Percentiles rank a stretch among this genome's conserved stretches.
phyloP scores from a whole-genome alignment of 2,329 filamentous ascomycete genomes.

The Venturia aucupariae region DNA sequence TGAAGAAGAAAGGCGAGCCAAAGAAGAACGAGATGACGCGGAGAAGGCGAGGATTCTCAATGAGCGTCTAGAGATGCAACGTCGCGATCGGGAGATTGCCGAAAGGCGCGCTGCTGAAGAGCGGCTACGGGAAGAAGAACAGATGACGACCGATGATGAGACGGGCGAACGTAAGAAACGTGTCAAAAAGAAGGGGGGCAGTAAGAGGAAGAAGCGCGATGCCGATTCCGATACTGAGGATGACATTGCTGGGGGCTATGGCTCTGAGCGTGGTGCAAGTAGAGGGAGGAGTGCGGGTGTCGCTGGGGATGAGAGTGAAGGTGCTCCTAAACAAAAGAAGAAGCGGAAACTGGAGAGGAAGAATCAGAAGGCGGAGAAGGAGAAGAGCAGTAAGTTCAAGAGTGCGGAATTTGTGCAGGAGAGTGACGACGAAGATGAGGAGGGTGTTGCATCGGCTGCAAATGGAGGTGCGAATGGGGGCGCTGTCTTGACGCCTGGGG shows the following conservation, averaged over 20 bases:
- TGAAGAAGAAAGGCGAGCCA: conserved; percentile 64
- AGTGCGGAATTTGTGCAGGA: conserved; percentile 76
- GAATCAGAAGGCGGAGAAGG: conserved; percentile 26
- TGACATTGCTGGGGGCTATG: conserved; percentile 20
- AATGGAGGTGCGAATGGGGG: conserved; percentile 12
- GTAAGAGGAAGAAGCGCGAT: conserved; percentile 54
- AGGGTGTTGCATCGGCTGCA: neutral
- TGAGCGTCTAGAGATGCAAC: conserved; percentile 72
- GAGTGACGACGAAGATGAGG: conserved; percentile 45
- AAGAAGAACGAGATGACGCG: conserved; percentile 61
- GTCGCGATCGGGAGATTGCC: conserved; percentile 62
- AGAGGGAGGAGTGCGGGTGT: conserved; percentile 25
- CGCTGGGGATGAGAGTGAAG: conserved; percentile 40
- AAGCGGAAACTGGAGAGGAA: conserved; percentile 51
- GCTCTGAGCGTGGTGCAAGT: conserved; percentile 20
- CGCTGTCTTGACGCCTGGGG: conserved; percentile 16
- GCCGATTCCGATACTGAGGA: conserved; percentile 29
- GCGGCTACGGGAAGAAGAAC: conserved; percentile 65
- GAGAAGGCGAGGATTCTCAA: conserved; percentile 61
- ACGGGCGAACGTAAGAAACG: conserved; percentile 75
- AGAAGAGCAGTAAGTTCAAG: conserved; percentile 61
- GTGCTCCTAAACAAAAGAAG: conserved; percentile 48
- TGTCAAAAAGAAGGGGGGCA: conserved; percentile 35
- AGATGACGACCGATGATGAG: conserved; percentile 72
- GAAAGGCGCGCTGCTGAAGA: conserved; percentile 65